phyloP scores from a whole-genome alignment of 139 green algal species.

The Deuterostichococcus epilithicus region DNA sequence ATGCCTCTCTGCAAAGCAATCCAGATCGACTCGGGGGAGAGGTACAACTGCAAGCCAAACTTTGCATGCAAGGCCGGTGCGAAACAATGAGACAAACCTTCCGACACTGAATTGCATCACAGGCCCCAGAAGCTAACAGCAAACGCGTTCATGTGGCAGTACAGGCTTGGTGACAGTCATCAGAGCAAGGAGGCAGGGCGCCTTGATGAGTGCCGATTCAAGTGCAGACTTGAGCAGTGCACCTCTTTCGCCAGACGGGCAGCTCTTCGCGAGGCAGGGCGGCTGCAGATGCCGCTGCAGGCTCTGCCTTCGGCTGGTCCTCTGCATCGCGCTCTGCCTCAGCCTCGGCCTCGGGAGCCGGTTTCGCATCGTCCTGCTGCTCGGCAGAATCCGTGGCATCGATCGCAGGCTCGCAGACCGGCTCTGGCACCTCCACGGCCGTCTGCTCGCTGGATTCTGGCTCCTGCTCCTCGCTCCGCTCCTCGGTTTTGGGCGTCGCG shows the following conservation, averaged over 20 bases:
- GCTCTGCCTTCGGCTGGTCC: not conserved
- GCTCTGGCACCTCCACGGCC: not conserved
- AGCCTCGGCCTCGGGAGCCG: not conserved
- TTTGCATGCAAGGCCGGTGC: too few relatives aligned
- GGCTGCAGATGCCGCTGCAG: not conserved
- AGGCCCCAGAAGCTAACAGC: too few relatives aligned
- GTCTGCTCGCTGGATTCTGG: not conserved
- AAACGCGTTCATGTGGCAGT: too few relatives aligned
- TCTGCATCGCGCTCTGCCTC: not conserved
- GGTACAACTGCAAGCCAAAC: too few relatives aligned
- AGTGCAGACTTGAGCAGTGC: not conserved
- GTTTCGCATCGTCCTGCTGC: not conserved
- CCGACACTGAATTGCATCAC: too few relatives aligned
- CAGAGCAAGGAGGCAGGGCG: too few relatives aligned
- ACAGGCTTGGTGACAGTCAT: too few relatives aligned
- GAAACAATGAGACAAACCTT: too few relatives aligned
- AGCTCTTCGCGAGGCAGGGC: not conserved
- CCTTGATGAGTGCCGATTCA: too few relatives aligned
- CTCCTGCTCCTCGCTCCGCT: not conserved
- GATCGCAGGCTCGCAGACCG: not conserved
- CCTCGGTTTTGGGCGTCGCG: too few relatives aligned
- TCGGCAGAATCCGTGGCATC: not conserved
- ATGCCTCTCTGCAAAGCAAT: too few relatives aligned
- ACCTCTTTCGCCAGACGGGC: not conserved
- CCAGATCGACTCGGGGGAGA: too few relatives aligned